phyloP scores from a whole-genome alignment of 176 grass and related monocot genomes.

The Avena atlantica region DNA sequence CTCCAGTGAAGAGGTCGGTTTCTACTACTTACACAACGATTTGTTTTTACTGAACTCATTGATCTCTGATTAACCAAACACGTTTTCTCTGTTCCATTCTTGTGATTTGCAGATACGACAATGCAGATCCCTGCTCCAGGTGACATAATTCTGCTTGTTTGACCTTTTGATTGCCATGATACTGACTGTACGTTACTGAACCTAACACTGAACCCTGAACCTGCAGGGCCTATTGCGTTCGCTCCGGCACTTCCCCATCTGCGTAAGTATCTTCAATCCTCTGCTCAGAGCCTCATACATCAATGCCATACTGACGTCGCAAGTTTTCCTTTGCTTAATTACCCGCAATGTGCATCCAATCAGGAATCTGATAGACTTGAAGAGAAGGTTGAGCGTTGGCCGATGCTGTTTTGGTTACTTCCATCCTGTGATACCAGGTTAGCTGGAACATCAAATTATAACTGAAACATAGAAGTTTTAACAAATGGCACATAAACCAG shows the following conservation, averaged over 20 bases:
- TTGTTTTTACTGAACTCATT: background rate
- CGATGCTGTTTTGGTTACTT: too few relatives aligned
- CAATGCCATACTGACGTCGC: background rate
- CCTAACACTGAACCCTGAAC: background rate
- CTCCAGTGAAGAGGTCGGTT: slow-evolving; percentile 73
- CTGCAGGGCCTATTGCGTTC: slow-evolving; percentile 61
- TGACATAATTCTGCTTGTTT: slow-evolving; percentile 13
- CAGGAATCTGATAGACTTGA: too few relatives aligned
- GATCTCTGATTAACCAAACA: background rate
- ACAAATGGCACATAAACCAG: too few relatives aligned
- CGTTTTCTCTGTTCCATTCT: background rate
- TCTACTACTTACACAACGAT: too few relatives aligned
- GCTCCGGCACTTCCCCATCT: slow-evolving; percentile 74
- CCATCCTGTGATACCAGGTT: too few relatives aligned
- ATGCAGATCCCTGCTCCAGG: slow-evolving; percentile 48
- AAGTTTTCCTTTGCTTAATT: background rate
- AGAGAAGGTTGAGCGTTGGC: too few relatives aligned
- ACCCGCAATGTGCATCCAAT: too few relatives aligned
- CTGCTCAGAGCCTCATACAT: background rate
- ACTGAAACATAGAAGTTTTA: too few relatives aligned
- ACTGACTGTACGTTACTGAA: background rate
- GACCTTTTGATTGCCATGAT: background rate
- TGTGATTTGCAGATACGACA: slow-evolving; percentile 33
- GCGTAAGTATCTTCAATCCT: slow-evolving; percentile 46
- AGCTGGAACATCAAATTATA: too few relatives aligned